These are phyloP conservation scores for Monilinia fructicola DNA, from an alignment of 2,329 filamentous ascomycete species.

Conservation along the genomic window DNA sequence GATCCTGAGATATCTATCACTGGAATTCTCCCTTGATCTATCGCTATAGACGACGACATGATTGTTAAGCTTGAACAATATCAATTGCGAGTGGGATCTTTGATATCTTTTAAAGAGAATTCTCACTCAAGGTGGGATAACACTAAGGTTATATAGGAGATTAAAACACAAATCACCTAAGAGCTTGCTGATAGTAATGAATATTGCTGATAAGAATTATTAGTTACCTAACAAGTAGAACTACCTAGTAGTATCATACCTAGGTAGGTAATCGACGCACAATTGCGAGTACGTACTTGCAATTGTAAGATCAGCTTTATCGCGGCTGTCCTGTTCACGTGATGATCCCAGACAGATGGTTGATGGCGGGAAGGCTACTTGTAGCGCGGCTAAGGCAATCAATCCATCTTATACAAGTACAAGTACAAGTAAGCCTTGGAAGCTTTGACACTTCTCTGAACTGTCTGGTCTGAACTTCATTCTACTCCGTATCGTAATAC, in stretches of 20 bases:
- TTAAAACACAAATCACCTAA: too few relatives aligned
- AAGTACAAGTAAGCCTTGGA: background rate
- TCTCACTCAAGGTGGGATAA: background rate
- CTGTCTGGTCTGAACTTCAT: constrained; percentile 12
- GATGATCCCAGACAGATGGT: background rate
- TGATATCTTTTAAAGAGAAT: background rate
- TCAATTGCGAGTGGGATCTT: background rate
- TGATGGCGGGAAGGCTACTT: background rate
- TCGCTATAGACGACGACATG: constrained; percentile 7
- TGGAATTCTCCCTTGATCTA: constrained; percentile 55
- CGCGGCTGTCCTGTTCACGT: background rate
- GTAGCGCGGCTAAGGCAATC: too few relatives aligned
- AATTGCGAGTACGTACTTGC: too few relatives aligned
- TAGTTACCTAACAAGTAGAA: too few relatives aligned
- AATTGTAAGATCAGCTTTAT: background rate
- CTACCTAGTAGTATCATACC: too few relatives aligned
- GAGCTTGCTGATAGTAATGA: too few relatives aligned
- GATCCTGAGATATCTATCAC: constrained; percentile 75
- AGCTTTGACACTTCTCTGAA: constrained; percentile 9
- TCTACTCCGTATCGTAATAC: background rate
- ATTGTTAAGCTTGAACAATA: background rate
- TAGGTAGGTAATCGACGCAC: too few relatives aligned
- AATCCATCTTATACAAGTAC: too few relatives aligned
- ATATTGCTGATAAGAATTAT: background rate
- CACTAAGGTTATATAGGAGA: too few relatives aligned